Base-by-base conservation (phyloP, 257 asterid species). In the Prunella vulgaris region DNA sequence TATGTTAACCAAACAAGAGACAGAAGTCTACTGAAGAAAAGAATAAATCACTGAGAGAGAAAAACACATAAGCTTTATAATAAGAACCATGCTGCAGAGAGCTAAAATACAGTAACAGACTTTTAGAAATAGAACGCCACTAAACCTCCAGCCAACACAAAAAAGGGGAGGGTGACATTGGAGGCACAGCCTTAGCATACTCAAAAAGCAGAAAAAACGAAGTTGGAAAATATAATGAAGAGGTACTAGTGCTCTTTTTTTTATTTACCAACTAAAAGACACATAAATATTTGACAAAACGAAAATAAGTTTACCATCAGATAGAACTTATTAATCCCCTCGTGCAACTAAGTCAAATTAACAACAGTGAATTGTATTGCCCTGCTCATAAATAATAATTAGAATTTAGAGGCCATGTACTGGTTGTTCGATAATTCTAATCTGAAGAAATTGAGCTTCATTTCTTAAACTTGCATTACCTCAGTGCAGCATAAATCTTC, bases 1-100 rank as follows among this genome's bases (percentile, higher is more conserved):
- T 10, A 14, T 59, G 77, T 57, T 72, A 67, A 60, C 60, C 58
- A 51, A 78, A 62, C 52, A 64, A 58, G 17, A 52, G 18, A 5
- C 44, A 76, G 66, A 27, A 24, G 18, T 49, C 56, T 56, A 8
- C 15, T 2, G 46, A 14, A 24, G 35, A 66, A 15, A 20, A 67
- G 7, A 77, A 60, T 21, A 56, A 33, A 44, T 35, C 8, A 61
- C 49, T 38, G 40, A 30, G 64, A 69, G 37, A 6, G 46, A 32
- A 44, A 38, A 35, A 60, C 5, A 13, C 15, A 18, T 5, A 30
- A 46, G 20, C n/a, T 56, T 40, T 53, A 54, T 14, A 25, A 21
- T 49, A 44, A 53, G 35, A 63, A 69, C 65, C 21, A 20, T 20
- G 20, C 25, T 28, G 57, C n/a, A 64, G 17, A 25, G 65, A 49